Base-by-base conservation (phyloP, 345 rosid genomes). In the Aquilaria yunnanensis region DNA sequence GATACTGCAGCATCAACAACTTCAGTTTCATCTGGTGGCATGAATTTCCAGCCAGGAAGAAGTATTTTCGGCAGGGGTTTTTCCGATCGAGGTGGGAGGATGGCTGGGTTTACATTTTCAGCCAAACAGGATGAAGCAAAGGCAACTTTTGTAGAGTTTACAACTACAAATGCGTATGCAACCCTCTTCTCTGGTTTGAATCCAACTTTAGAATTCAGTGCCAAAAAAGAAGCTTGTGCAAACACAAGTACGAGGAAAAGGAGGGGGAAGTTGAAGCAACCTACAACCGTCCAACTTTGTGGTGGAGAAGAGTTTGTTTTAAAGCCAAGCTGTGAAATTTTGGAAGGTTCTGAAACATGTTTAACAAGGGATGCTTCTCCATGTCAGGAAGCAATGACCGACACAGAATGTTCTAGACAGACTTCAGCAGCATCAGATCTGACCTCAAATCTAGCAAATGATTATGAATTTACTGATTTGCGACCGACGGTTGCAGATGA, bases 331-430 rank as follows among this genome's bases (percentile, higher is more conserved):
- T 72, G 55, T 32, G 90, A 73, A 74, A 75, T 59, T 45, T 72
- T 56, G n/a, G 92, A 88, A 68, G 81, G 65, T 72, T 59, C 77
- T 16, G 92, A 79, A 50, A 67, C 90, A 34, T 82, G 63, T 78
- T 84, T 89, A 46, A 91, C 87, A 2, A 84, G 86, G 97, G 96
- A 91, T 76, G 58, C 74, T 55, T 88, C 97, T 34, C 83, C 94
- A 1, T 84, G 79, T 65, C 83, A 54, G 67, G 85, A 77, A 67
- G 58, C 74, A 47, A 16, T 69, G 55, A 58, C 74, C 47, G 80
- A 74, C 57, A 32, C 69, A 58, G 59, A 67, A 47, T 54, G 59
- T 57, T 77, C 76, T 34, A 71, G 79, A 70, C 87, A 78, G 72
- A 65, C 69, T 53, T 77, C 92, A 66, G 81, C 74, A 63, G 74